Evolutionary conservation across 495 filamentous ascomycete species (phyloP), one percentile per base, ranked within the genome.

Genomic region (Lindgomyces ingoldianus): DNA sequence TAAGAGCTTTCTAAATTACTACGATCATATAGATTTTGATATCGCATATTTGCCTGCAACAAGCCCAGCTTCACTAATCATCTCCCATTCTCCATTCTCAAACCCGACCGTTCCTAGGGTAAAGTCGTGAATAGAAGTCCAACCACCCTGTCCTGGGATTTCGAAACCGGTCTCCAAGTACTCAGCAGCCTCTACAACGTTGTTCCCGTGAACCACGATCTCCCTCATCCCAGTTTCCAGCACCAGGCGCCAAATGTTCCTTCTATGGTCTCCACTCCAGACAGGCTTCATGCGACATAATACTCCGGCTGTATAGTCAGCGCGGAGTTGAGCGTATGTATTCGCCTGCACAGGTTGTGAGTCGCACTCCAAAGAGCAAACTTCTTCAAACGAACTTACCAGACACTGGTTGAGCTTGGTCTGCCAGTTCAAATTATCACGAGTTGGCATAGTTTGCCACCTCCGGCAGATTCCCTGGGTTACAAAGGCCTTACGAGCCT

Each of bases 21-120:
- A 4, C 21, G 8, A n/a, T 24, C 18, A 47, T 24, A n/a, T 24
- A 55, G 3, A 41, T 27, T 39, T 14, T 39, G n/a, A n/a, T n/a
- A n/a, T n/a, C n/a, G n/a, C n/a, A n/a, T n/a, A n/a, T n/a, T n/a
- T n/a, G n/a, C n/a, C 33, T 39, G 33, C n/a, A n/a, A n/a, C n/a
- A 39, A 39, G 14, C 6, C 33, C 6, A 14, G 33, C 33, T 39
- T 14, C 6, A 18, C 30, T 27, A 4, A 52, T 30, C 46, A 42
- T 27, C 41, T 64, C 62, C 53, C 62, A 64, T 21, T 64, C 62
- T 9, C 57, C 57, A 16, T 19, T 27, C 21, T 57, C 53, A 4
- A 64, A 52, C 19, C 9, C 19, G n/a, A 11, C 12, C 2, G 39
- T 60, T 1, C 18, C 14, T 1, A 55, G 22, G 12, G n/a, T 45